Conservation (phyloP, 2,329 filamentous ascomycete species). For the Paracoccidioides lutzii region DNA sequence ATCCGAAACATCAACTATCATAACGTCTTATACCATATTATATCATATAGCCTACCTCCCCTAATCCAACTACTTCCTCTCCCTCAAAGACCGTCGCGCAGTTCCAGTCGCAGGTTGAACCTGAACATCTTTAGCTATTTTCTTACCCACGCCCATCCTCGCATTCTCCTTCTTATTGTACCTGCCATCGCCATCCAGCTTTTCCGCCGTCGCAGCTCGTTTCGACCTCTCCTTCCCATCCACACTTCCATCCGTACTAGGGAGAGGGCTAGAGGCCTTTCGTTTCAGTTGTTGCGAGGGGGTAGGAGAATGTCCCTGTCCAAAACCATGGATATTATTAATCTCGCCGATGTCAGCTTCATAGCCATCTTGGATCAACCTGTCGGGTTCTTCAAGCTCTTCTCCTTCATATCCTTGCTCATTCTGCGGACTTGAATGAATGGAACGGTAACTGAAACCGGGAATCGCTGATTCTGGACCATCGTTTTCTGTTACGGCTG, state of each 20-base stretch:
- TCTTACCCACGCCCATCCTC: background rate
- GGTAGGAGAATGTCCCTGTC: background rate
- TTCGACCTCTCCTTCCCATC: background rate
- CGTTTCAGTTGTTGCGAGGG: background rate
- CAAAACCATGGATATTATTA: background rate
- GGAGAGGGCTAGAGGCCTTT: slow-evolving; percentile 1
- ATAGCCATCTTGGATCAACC: background rate
- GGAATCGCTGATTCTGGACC: background rate
- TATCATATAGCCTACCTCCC: background rate
- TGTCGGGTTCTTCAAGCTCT: background rate
- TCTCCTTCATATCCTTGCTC: background rate
- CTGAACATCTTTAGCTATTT: no score
- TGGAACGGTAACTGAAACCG: no score
- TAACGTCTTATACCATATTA: background rate
- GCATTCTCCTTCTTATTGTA: background rate
- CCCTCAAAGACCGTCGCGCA: background rate
- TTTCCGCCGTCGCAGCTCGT: background rate
- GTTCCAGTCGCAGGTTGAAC: background rate
- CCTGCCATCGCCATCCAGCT: background rate
- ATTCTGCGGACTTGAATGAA: background rate
- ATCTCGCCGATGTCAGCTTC: background rate
- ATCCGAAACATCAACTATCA: background rate
- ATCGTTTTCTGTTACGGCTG: background rate
- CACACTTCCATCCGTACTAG: background rate
- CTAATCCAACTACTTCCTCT: background rate